Evolutionary conservation across 192 early-diverging fungal species (phyloP).

Genomic region (Radiomyces spectabilis): DNA sequence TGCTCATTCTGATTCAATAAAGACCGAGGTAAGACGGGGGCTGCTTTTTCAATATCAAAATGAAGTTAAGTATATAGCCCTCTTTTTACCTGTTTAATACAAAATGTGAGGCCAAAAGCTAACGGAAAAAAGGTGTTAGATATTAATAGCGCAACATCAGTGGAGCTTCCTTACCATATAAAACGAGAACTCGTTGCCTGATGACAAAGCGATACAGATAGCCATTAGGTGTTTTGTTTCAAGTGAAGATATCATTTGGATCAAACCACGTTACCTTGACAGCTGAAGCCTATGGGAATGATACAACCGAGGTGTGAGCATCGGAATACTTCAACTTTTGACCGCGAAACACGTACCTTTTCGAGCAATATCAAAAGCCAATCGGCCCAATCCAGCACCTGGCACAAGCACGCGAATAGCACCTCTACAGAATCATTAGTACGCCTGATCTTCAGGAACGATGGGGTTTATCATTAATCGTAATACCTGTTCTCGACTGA

Average conservation of each 20-base stretch:
- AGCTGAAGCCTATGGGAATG: slow-evolving; percentile 50
- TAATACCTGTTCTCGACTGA: slow-evolving; percentile 40
- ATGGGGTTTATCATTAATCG: too few species aligned
- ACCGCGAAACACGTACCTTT: slow-evolving; percentile 39
- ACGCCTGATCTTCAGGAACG: too few species aligned
- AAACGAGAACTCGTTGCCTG: slow-evolving; percentile 94
- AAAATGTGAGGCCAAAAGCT: slow-evolving; percentile 87
- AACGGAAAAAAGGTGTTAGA: background rate
- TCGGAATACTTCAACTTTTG: too few species aligned
- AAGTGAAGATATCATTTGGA: slow-evolving; percentile 3
- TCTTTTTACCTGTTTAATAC: slow-evolving; percentile 71
- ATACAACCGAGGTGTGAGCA: too few species aligned
- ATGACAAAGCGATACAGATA: slow-evolving; percentile 9
- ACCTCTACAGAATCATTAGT: slow-evolving; percentile 36
- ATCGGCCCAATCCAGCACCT: slow-evolving; percentile 91
- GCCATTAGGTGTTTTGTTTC: background rate
- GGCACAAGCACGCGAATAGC: slow-evolving; percentile 75
- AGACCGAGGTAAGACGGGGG: slow-evolving; percentile 10
- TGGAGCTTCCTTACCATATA: slow-evolving; percentile 65
- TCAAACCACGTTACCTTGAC: slow-evolving; percentile 64
- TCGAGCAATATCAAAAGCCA: slow-evolving; percentile 87
- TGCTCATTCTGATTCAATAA: too few species aligned
- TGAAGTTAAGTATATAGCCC: background rate
- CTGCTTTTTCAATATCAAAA: background rate
- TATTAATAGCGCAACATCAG: too few species aligned